Conservation (phyloP, 371 early-diverging fungal species). For the Fennellomyces sp. region DNA sequence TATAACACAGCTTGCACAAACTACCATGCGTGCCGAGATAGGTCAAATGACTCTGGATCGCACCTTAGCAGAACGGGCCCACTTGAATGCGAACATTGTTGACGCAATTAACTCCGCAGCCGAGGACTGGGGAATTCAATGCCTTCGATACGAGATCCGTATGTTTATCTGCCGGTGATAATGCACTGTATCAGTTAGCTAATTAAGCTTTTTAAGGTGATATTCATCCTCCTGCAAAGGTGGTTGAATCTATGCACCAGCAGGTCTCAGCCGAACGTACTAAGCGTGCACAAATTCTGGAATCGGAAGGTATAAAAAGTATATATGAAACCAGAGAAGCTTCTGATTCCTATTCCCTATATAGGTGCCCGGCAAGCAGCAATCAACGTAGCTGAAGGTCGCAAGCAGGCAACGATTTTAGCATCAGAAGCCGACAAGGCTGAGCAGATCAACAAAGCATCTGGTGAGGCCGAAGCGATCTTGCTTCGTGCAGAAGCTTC, state of each 20-base stretch:
- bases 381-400: constrained; percentile 97
- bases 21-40: constrained; percentile 98
- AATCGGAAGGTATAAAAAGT: constrained; percentile 73
- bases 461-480: constrained; percentile 90
- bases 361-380: constrained; percentile 87
- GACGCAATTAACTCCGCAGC: constrained; percentile 94
- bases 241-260: constrained; percentile 97
- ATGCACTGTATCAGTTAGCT: too few species aligned
- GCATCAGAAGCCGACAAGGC: constrained; percentile 93
- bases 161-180: too few species aligned
- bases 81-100: constrained; percentile 92
- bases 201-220: constrained; percentile 60
- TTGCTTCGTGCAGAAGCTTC: constrained; percentile 84
- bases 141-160: constrained; percentile 92
- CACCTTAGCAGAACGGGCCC: constrained; percentile 93
- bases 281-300: constrained; percentile 96
- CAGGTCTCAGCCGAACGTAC: constrained; percentile 96
- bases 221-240: constrained; percentile 95
- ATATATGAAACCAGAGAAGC: background rate
- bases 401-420: constrained; percentile 90
- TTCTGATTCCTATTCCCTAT: background rate
- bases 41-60: constrained; percentile 97
- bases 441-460: constrained; percentile 90
- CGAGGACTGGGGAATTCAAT: constrained; percentile 95
- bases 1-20: constrained; percentile 95